phyloP scores from a whole-genome alignment of 2,329 filamentous ascomycete genomes.

The Penicillium thymicola region DNA sequence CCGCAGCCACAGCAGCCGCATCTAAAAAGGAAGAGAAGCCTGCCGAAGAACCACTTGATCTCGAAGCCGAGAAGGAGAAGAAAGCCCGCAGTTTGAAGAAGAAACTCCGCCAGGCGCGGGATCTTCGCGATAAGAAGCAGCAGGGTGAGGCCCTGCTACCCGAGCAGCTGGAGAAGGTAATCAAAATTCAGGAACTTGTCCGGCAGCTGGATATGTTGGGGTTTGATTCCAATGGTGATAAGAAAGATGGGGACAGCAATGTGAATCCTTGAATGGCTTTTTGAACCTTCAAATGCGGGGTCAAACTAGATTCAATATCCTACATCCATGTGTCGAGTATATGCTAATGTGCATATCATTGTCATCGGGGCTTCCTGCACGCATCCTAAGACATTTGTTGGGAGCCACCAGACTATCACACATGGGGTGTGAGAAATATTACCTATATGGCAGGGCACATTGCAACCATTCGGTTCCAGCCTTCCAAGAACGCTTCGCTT shows the following conservation, averaged over 20 bases:
- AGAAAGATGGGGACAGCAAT: constrained; percentile 37
- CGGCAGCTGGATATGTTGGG: constrained; percentile 82
- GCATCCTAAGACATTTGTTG: not conserved
- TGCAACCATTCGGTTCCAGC: not conserved
- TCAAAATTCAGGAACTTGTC: constrained; percentile 92
- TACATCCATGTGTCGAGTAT: not conserved
- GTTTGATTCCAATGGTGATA: constrained; percentile 75
- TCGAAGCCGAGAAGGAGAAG: constrained; percentile 80
- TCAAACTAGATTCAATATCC: not conserved
- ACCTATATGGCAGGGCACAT: not conserved
- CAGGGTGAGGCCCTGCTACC: constrained; percentile 78
- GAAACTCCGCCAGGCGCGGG: constrained; percentile 89
- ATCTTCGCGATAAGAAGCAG: constrained; percentile 87
- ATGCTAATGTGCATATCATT: not conserved
- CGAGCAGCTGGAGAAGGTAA: constrained; percentile 95
- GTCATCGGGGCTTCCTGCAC: not conserved
- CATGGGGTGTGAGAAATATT: not conserved
- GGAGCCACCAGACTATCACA: not conserved
- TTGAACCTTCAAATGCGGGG: not conserved
- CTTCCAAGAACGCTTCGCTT: not conserved
- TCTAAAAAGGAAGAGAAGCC: constrained; percentile 27
- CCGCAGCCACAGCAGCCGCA: constrained; percentile 11
- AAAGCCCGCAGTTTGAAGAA: constrained; percentile 89
- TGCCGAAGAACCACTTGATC: constrained; percentile 52
- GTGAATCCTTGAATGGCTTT: constrained; percentile 14